Conservation (phyloP, 108 stramenopile genomes). For the Pseudonitzschia pungens region DNA sequence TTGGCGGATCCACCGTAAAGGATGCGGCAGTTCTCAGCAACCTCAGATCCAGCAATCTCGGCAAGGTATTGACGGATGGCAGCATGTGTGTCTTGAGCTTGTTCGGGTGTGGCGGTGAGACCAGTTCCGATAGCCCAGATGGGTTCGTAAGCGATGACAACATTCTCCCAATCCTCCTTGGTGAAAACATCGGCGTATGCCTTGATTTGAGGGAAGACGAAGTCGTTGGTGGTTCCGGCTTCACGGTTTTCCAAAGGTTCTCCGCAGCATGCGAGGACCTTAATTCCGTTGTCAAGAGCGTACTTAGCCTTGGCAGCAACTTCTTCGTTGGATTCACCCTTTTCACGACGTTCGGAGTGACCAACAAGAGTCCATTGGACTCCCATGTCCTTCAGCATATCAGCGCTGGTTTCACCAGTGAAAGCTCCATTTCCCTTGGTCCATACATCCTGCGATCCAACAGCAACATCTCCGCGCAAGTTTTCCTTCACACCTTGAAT, state of each 20-base stretch:
- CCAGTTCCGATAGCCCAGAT: constrained; percentile 99
- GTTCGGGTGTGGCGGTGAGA: constrained; percentile 93
- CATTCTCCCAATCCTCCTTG: constrained; percentile 84
- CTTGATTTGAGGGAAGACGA: constrained; percentile 95
- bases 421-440: constrained; percentile 89
- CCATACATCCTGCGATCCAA: constrained; percentile 95
- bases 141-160: constrained; percentile 88
- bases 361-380: constrained; percentile 92
- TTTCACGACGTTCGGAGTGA: constrained; percentile 95
- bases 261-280: constrained; percentile 98
- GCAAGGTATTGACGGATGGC: constrained; percentile 86
- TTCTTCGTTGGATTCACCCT: constrained; percentile 92
- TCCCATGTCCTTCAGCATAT: constrained; percentile 97
- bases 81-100: constrained; percentile 94
- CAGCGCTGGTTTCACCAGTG: constrained; percentile 97
- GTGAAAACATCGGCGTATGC: constrained; percentile 90
- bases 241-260: constrained; percentile 96
- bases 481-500: constrained; percentile 75
- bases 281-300: constrained; percentile 88
- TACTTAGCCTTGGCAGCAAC: constrained; percentile 95
- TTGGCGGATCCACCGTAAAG: constrained; percentile 96
- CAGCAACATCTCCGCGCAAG: constrained; percentile 86
- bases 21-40: constrained; percentile 84
- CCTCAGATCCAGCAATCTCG: constrained; percentile 81
- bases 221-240: constrained; percentile 96